Evolutionary conservation across 106 monocot genomes (phyloP), one percentile per base, ranked within the genome.

Genomic region (Platanthera guangdongensis): DNA sequence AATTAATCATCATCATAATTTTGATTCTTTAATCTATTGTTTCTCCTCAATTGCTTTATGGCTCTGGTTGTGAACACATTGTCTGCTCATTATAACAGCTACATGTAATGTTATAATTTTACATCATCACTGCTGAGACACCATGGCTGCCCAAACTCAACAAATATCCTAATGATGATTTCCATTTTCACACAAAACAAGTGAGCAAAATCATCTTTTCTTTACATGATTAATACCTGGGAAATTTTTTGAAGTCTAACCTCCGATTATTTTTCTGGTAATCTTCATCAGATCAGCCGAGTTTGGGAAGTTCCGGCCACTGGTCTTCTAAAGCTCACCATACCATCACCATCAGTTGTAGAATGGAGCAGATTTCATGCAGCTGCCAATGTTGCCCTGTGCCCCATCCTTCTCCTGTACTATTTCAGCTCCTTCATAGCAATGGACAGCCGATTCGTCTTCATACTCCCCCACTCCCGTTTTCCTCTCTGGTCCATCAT

Each of bases 401-500:
- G 99, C 51, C 99, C 99, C 47, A 72, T 89, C 25, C 1, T 78
- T 11, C 79, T 99, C 13, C 53, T 92, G 3, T 94, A 88, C 74
- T 87, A 92, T 72, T 85, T 92, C 7, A 85, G 79, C 74, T 90
- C 91, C 15, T 81, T 86, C 69, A 78, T 94, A 50, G 46, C 89
- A 59, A 64, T 88, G 69, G 82, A 89, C 74, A 83, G 50, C 10
- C 78, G 39, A 47, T 87, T 95, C 15, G 85, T 93, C 9, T 88
- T 94, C 82, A 68, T 92, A n/a, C 63, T 94, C 3, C 94, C 92
- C 14, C 72, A 79, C 10, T 49, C 63, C 11, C 63, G 25, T 57
- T 86, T 97, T 52, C 94, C 97, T 1, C 75, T 95, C 57, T 96
- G 96, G 96, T 78, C 79, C 4, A 52, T 91, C 47, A 77, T 83